A percentile compares a stretch with the other conserved stretches of the same genome.
These are phyloP conservation scores for Arthrobotrys sinensis DNA, from an alignment of 2,329 filamentous ascomycete genomes.

Conservation along the genomic window DNA sequence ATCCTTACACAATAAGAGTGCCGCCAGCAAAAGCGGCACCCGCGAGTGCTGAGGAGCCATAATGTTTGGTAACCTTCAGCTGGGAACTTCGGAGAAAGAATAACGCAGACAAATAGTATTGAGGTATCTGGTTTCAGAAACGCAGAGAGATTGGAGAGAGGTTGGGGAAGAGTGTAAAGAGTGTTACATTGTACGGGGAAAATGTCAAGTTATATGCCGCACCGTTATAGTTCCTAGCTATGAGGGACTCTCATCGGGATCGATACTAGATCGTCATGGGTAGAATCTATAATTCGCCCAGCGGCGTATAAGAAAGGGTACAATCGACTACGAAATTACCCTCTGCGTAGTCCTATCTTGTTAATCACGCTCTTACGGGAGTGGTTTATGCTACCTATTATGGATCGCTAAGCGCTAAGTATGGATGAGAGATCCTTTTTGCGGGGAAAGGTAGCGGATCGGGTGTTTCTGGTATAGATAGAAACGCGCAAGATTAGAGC, in stretches of 20 bases:
- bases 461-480: not conserved
- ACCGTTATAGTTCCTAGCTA: not conserved
- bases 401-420: not conserved
- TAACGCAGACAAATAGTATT: not conserved
- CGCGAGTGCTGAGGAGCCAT: constrained; percentile 9
- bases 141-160: not conserved
- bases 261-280: not conserved
- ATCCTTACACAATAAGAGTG: not conserved
- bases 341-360: not conserved
- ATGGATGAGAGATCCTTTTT: not conserved
- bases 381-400: not conserved
- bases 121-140: not conserved
- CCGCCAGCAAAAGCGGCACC: constrained; percentile 24
- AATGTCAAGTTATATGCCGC: constrained; percentile 8
- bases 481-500: no score
- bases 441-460: not conserved
- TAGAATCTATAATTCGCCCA: not conserved
- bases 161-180: constrained; percentile 4
- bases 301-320: not conserved
- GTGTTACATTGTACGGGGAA: not conserved
- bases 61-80: not conserved
- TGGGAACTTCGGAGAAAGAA: not conserved
- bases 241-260: not conserved
- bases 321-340: not conserved
- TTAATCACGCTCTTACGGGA: not conserved